These are phyloP conservation scores for Boletus smithii DNA, from an alignment of 1,284 basidiomycete species.

Conservation along the genomic window DNA sequence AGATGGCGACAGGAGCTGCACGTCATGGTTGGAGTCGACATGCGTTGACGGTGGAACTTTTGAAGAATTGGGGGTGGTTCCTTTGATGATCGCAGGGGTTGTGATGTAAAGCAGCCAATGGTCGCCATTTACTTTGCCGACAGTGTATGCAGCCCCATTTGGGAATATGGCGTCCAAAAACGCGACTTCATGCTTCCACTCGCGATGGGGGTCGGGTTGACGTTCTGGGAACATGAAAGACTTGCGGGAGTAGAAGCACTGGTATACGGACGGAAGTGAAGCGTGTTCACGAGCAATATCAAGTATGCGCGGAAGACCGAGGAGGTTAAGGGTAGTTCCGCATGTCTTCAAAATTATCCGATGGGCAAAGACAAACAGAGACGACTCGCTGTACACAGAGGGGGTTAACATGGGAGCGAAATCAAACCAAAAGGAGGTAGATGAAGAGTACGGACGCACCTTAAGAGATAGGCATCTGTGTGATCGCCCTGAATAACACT, in stretches of 20 bases:
- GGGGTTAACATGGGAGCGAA: constrained; percentile 10
- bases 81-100: constrained; percentile 44
- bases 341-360: constrained; percentile 98
- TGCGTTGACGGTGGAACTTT: constrained; percentile 9
- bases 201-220: constrained; percentile 89
- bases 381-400: constrained; percentile 80
- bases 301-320: constrained; percentile 90
- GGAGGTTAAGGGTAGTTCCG: constrained; percentile 95
- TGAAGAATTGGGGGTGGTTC: constrained; percentile 28
- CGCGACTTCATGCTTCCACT: constrained; percentile 92
- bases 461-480: constrained; percentile 93
- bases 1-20: constrained; percentile 5
- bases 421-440: constrained; percentile 4
- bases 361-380: constrained; percentile 94
- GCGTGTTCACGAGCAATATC: constrained; percentile 83
- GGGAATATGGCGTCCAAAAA: constrained; percentile 89
- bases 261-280: constrained; percentile 70
- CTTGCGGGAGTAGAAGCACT: constrained; percentile 97
- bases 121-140: constrained; percentile 97
- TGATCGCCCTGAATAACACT: constrained; percentile 85
- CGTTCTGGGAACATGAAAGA: constrained; percentile 99
- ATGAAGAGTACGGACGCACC: constrained; percentile 49
- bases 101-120: constrained; percentile 98
- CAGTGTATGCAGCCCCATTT: constrained; percentile 90
- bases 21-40: constrained; percentile 12